Conservation (phyloP, 106 monocot genomes). For the Dioscorea alata region DNA sequence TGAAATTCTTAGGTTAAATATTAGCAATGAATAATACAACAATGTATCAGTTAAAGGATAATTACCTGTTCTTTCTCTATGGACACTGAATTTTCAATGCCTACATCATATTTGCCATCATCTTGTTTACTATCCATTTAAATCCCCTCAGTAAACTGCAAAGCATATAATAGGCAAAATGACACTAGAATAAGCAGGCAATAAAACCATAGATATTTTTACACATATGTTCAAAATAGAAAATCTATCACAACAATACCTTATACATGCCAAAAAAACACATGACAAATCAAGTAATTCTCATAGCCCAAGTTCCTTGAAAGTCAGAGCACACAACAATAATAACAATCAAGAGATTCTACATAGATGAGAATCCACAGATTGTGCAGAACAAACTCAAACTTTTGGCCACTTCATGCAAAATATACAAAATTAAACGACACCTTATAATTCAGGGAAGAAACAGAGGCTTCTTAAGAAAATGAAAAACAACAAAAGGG, state of each 20-base stretch:
- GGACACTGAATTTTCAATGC: constrained; percentile 4
- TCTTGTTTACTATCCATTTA: constrained; percentile 22
- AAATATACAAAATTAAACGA: too few relatives aligned
- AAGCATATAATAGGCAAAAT: not conserved
- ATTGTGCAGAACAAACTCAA: too few relatives aligned
- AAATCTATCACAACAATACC: not conserved
- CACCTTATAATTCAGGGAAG: too few relatives aligned
- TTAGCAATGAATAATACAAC: not conserved
- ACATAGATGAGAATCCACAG: too few relatives aligned
- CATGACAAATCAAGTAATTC: too few relatives aligned
- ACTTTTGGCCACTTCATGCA: too few relatives aligned
- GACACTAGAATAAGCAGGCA: not conserved
- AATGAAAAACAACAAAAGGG: too few relatives aligned
- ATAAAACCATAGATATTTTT: not conserved
- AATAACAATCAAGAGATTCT: too few relatives aligned
- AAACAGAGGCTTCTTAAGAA: too few relatives aligned
- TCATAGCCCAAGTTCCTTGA: too few relatives aligned
- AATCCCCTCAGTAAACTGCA: not conserved
- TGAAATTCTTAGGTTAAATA: not conserved
- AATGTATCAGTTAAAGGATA: not conserved
- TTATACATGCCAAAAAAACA: not conserved
- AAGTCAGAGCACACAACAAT: not conserved
- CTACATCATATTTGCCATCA: constrained; percentile 3
- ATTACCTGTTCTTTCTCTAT: constrained; percentile 21
- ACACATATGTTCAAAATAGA: not conserved